Conservation (phyloP, 2,329 filamentous ascomycete species). For the Daldinia sp. region DNA sequence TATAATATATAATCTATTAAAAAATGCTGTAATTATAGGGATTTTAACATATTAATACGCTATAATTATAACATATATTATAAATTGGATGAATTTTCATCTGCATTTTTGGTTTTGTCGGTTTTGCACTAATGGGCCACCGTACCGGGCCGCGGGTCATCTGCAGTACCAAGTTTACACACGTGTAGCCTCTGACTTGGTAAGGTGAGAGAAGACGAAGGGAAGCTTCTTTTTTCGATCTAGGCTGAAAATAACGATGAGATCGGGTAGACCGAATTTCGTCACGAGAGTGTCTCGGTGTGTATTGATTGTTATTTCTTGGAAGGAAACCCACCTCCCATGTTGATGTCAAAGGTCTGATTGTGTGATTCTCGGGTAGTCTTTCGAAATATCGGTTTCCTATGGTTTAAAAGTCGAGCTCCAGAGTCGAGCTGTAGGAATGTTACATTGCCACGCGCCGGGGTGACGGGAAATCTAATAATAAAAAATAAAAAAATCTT, state of each 20-base stretch:
- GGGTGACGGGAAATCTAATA: conserved; percentile 16
- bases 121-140: no score
- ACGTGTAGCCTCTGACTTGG: neutral
- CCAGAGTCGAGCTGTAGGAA: conserved; percentile 1
- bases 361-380: conserved; percentile 24
- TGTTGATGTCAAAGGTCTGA: conserved; percentile 14
- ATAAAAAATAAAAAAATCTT: neutral
- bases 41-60: no score
- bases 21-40: no score
- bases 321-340: conserved; percentile 23
- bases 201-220: neutral
- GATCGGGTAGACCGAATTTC: conserved; percentile 32
- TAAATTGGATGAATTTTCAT: no score
- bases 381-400: conserved; percentile 22
- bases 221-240: neutral
- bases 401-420: conserved; percentile 7
- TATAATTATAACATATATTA: no score
- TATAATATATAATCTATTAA: neutral
- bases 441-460: conserved; percentile 22
- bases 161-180: neutral
- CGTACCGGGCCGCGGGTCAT: neutral
- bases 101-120: no score
- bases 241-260: conserved; percentile 40
- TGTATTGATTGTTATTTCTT: conserved; percentile 2
- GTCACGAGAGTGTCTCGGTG: conserved; percentile 14